Evolutionary conservation across 2,329 filamentous ascomycete species (phyloP), one percentile per base, ranked within the genome.

Genomic region (Elsinoe arachidis): DNA sequence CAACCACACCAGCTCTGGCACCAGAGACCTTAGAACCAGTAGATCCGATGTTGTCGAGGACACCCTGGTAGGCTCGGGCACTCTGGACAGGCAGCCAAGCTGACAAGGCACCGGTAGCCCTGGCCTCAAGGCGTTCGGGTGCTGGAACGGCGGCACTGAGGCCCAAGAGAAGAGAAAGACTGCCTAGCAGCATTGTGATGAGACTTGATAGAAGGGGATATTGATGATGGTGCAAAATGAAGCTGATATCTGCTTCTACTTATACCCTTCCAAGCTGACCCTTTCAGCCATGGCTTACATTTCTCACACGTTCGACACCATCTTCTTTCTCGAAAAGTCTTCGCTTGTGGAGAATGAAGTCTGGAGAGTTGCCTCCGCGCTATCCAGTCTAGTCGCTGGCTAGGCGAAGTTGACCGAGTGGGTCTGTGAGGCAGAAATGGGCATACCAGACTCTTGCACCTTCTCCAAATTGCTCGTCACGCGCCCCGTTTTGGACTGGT

Each of bases 1-100:
- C 69, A 2, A 82, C 74, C 55, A 80, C 72, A 30, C 80, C 80
- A 2, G 76, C 66, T 21, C 68, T 68, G 3, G 77, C 78, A 43
- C 78, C 78, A 12, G 67, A 61, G 9, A 74, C 78, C 56, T 74
- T 72, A 5, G 71, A 71, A 15, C 80, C 80, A 65, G 72, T 65
- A 0, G 78, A 66, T 5, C 80, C 80, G 57, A 82, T 80, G 63
- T 83, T 84, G 64, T 77, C 74, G 41, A 83, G 66, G 12, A 78
- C 72, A 23, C 78, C 76, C 61, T 80, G 72, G 21, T 80, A 69
- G 6, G 80, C 75, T 59, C 80, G 68, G 0, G 69, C 63, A 17
- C 72, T 74, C 62, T 83, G 76, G 1, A 68, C 65, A 6, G 72
- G 63, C 54, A 82, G 68, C 64, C 67, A 73, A 3, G 63, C 64